Conservation (phyloP, 176 grass and related monocot genomes). For the Rhynchospora breviuscula region DNA sequence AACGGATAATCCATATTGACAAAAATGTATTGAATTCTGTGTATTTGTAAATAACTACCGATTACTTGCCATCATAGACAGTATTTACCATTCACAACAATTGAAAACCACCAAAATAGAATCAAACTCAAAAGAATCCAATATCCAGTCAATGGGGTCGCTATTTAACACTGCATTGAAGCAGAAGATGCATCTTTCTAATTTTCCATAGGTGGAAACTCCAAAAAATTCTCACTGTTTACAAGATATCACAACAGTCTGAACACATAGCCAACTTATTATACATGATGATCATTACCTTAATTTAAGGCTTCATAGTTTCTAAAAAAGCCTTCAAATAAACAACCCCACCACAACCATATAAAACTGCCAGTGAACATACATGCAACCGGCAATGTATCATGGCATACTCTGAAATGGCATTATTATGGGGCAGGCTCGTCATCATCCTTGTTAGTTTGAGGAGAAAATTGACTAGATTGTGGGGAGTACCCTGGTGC, state of each 20-base stretch:
- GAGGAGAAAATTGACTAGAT: constrained; percentile 53
- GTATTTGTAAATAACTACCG: too few species aligned
- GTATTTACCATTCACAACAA: not conserved
- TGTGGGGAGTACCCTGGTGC: constrained; percentile 81
- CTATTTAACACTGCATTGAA: not conserved
- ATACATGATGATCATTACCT: not conserved
- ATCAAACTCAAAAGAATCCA: not conserved
- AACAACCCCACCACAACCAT: not conserved
- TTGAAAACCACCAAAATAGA: not conserved
- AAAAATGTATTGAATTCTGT: too few species aligned
- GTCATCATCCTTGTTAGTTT: constrained; percentile 47
- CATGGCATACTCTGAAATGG: not conserved
- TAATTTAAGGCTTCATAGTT: not conserved
- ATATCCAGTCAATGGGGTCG: not conserved
- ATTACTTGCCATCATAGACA: not conserved
- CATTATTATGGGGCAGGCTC: constrained; percentile 28
- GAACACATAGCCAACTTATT: not conserved
- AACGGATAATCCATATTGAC: too few species aligned
- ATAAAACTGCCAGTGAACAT: not conserved
- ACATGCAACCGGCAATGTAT: not conserved
- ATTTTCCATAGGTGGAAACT: not conserved
- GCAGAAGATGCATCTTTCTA: not conserved
- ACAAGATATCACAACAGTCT: not conserved
- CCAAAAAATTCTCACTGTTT: not conserved
- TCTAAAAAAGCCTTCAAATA: not conserved